These are phyloP conservation scores for Zasmidium citrigriseum DNA, from an alignment of 2,329 filamentous ascomycete species.

Conservation along the genomic window DNA sequence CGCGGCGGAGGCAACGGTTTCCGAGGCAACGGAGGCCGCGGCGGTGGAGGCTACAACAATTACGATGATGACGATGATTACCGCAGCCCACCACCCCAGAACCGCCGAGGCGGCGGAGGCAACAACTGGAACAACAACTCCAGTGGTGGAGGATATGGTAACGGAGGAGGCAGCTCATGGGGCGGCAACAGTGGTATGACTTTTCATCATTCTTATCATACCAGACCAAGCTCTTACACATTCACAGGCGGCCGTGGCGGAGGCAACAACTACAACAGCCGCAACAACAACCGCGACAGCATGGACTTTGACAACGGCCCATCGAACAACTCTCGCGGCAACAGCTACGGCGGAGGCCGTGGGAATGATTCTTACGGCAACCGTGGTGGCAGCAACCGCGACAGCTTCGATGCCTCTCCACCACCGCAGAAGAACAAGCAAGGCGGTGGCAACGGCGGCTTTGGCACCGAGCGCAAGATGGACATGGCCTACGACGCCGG, in stretches of 20 bases:
- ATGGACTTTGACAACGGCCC: not conserved
- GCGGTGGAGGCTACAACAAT: constrained; percentile 9
- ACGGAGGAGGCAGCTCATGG: not conserved
- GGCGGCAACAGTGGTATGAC: no score
- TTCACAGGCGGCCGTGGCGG: not conserved
- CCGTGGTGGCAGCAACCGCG: constrained; percentile 3
- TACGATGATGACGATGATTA: not conserved
- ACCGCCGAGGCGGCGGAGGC: constrained; percentile 5
- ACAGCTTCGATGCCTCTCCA: not conserved
- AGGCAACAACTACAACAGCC: not conserved
- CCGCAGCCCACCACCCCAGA: constrained; percentile 4
- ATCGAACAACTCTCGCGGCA: not conserved
- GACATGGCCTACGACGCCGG: constrained; percentile 26
- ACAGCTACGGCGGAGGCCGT: constrained; percentile 3
- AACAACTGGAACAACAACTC: not conserved
- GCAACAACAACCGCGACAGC: not conserved
- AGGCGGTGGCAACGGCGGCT: constrained; percentile 6
- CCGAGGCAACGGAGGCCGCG: not conserved
- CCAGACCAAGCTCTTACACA: constrained; percentile 1
- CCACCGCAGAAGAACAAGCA: constrained; percentile 1
- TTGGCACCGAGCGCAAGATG: constrained; percentile 24
- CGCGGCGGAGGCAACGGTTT: not conserved
- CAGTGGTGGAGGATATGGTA: not conserved
- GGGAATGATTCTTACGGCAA: constrained; percentile 1
- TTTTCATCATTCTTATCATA: no score